Conservation (phyloP, 345 rosid species). For the Rhodamnia argentea region DNA sequence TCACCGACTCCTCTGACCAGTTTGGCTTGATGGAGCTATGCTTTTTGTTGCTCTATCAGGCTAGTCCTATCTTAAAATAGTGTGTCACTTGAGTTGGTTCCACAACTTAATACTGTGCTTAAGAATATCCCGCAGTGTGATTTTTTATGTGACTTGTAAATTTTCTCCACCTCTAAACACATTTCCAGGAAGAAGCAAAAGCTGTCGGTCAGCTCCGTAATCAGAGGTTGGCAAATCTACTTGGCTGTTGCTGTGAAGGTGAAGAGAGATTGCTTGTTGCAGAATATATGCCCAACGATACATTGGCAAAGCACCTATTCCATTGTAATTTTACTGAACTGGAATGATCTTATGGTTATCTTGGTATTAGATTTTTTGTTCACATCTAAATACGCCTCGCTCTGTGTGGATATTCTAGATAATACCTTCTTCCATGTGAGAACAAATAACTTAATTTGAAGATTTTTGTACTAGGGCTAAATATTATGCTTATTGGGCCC, state of each 20-base stretch:
- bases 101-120: neutral
- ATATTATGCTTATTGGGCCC: neutral
- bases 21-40: neutral
- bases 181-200: slow-evolving; percentile 75
- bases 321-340: slow-evolving; percentile 44
- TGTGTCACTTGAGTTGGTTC: neutral
- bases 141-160: neutral
- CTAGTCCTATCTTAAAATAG: neutral
- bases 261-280: slow-evolving; percentile 82
- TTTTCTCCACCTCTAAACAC: neutral
- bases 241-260: slow-evolving; percentile 86
- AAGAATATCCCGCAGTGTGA: neutral
- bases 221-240: slow-evolving; percentile 68
- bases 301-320: slow-evolving; percentile 90
- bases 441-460: neutral
- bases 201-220: slow-evolving; percentile 78
- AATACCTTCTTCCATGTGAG: neutral
- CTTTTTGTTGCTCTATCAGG: neutral
- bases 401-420: neutral
- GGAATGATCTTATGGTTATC: neutral
- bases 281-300: slow-evolving; percentile 86
- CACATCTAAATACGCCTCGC: neutral
- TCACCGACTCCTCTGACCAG: neutral
- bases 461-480: neutral
- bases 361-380: neutral